Conservation (phyloP, 2,329 filamentous ascomycete genomes). For the Balansia obtecta region DNA sequence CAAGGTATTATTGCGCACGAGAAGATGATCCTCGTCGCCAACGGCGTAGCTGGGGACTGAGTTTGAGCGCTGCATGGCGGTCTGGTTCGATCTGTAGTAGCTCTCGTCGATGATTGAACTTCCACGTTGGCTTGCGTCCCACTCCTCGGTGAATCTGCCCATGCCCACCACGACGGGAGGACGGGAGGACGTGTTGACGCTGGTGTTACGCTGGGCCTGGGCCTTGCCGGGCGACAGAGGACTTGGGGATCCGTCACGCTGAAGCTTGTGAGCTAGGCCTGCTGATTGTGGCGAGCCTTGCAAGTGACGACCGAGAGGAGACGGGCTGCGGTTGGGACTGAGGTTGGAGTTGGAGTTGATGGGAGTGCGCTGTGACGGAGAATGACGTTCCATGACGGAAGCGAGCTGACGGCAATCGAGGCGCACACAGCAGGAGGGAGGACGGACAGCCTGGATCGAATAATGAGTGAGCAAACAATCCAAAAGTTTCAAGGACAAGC, state of each 20-base stretch:
- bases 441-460: slow-evolving; percentile 3
- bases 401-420: slow-evolving; percentile 11
- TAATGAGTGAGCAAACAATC: slow-evolving; percentile 3
- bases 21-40: slow-evolving; percentile 29
- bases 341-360: slow-evolving; percentile 7
- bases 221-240: slow-evolving; percentile 11
- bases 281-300: slow-evolving; percentile 8
- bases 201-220: slow-evolving; percentile 10
- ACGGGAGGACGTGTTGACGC: not conserved
- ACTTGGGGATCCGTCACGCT: slow-evolving; percentile 6
- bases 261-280: slow-evolving; percentile 6
- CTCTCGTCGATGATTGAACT: slow-evolving; percentile 47
- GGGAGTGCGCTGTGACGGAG: slow-evolving; percentile 9
- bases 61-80: slow-evolving; percentile 45
- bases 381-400: slow-evolving; percentile 18
- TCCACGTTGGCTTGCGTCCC: slow-evolving; percentile 56
- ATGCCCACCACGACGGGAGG: slow-evolving; percentile 1
- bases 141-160: slow-evolving; percentile 56
- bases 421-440: not conserved
- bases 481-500: slow-evolving; percentile 2
- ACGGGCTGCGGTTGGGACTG: slow-evolving; percentile 5
- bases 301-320: slow-evolving; percentile 1
- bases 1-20: slow-evolving; percentile 55
- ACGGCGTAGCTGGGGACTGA: slow-evolving; percentile 44
- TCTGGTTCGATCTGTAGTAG: slow-evolving; percentile 9